phyloP scores from a whole-genome alignment of 108 stramenopile genomes.

The Discostella pseudostelligera region DNA sequence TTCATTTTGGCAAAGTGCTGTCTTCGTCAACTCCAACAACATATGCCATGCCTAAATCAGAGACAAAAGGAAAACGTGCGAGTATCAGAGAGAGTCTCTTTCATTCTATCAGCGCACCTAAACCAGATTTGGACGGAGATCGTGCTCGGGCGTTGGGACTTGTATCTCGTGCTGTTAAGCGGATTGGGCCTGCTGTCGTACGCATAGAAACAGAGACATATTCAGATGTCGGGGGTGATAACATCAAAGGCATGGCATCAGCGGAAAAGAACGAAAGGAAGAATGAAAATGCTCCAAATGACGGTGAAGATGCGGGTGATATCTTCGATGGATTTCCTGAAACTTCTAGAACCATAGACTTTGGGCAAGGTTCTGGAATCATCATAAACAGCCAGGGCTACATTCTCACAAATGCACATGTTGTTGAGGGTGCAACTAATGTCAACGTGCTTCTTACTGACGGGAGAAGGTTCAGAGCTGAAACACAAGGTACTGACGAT shows the following conservation, averaged over 20 bases:
- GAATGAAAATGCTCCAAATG: conserved; percentile 11
- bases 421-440: conserved; percentile 77
- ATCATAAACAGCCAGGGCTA: conserved; percentile 77
- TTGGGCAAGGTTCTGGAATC: conserved; percentile 87
- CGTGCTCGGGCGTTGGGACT: conserved; percentile 43
- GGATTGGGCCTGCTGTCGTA: conserved; percentile 80
- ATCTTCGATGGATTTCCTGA: conserved; percentile 40
- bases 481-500: conserved; percentile 77
- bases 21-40: conserved; percentile 6
- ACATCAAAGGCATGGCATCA: background rate
- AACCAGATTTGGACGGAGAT: conserved; percentile 9
- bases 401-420: conserved; percentile 91
- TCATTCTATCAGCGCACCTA: conserved; percentile 8
- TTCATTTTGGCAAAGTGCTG: conserved; percentile 36
- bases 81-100: background rate
- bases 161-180: conserved; percentile 72
- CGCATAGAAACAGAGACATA: conserved; percentile 87
- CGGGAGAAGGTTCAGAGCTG: conserved; percentile 76
- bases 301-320: conserved; percentile 38
- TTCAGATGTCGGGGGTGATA: conserved; percentile 13
- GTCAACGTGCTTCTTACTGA: conserved; percentile 82
- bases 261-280: conserved; percentile 11
- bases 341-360: conserved; percentile 36
- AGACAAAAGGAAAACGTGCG: conserved; percentile 3
- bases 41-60: background rate